A percentile compares a stretch with the other conserved stretches of the same genome.
Conservation (phyloP, 306 rosid species). For the Lathyrus sativus region DNA sequence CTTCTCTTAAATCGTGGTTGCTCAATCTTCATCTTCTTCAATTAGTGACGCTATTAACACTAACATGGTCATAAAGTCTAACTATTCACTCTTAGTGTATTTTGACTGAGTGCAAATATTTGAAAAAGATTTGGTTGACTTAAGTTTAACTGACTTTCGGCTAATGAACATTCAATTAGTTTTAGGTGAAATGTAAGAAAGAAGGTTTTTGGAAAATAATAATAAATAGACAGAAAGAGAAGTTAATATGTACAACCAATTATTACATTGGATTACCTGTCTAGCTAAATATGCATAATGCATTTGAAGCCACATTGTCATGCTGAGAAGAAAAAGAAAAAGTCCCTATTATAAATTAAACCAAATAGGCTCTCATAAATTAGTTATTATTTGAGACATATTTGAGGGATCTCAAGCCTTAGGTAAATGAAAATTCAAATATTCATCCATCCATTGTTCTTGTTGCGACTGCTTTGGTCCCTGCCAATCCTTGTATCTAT, state of each 20-base stretch:
- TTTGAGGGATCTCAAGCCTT: not conserved
- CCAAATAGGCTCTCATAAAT: not conserved
- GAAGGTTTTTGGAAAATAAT: not conserved
- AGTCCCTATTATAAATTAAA: not conserved
- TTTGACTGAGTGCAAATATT: too few species aligned
- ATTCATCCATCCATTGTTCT: not conserved
- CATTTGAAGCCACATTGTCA: not conserved
- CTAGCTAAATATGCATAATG: constrained; percentile 2
- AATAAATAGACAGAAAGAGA: not conserved
- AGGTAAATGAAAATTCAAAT: not conserved
- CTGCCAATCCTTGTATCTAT: not conserved
- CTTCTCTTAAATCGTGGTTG: too few species aligned
- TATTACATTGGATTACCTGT: not conserved
- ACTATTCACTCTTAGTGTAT: too few species aligned
- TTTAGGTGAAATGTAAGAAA: not conserved
- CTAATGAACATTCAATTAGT: too few species aligned
- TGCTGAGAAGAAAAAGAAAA: not conserved
- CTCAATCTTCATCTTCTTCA: too few species aligned
- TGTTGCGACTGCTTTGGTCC: constrained; percentile 4
- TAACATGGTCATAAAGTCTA: too few species aligned
- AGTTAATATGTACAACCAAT: not conserved
- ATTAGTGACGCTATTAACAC: too few species aligned
- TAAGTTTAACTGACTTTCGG: too few species aligned
- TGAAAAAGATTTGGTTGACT: too few species aligned
- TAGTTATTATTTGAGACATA: not conserved